phyloP scores from a whole-genome alignment of 225 moss, liverwort and hornwort species.

The Thuidium tamariscinum region DNA sequence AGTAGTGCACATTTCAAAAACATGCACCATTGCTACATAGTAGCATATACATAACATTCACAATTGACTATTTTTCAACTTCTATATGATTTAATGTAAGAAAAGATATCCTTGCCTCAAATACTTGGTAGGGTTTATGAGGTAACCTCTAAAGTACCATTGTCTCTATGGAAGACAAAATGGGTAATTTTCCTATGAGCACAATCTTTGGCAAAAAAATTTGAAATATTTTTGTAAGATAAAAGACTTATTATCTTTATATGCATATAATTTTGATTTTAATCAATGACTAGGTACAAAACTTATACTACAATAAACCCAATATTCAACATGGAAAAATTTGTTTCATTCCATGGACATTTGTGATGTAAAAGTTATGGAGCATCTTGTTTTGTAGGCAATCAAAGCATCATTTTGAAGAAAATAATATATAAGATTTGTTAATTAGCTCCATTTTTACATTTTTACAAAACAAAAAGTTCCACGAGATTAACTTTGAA shows the following conservation, averaged over 20 bases:
- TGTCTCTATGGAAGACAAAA: neutral
- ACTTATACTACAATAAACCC: neutral
- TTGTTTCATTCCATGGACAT: neutral
- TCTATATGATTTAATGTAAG: neutral
- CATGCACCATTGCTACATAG: neutral
- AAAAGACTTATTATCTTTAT: neutral
- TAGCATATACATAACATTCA: neutral
- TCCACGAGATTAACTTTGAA: neutral
- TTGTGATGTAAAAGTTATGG: neutral
- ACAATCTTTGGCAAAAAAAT: neutral
- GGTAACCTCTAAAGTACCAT: accelerated
- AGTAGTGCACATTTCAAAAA: neutral
- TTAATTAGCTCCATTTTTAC: neutral
- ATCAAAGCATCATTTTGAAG: neutral
- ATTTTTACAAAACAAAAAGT: neutral
- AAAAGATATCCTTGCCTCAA: accelerated
- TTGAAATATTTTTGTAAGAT: neutral
- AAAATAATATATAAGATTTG: no score
- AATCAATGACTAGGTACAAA: neutral
- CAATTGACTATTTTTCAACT: accelerated
- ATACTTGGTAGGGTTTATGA: accelerated
- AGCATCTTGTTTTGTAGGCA: neutral
- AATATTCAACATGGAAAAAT: neutral
- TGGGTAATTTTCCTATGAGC: neutral
- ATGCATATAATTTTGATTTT: neutral